phyloP scores from a whole-genome alignment of 352 stramenopile species.

The Phytophthora crassamura region DNA sequence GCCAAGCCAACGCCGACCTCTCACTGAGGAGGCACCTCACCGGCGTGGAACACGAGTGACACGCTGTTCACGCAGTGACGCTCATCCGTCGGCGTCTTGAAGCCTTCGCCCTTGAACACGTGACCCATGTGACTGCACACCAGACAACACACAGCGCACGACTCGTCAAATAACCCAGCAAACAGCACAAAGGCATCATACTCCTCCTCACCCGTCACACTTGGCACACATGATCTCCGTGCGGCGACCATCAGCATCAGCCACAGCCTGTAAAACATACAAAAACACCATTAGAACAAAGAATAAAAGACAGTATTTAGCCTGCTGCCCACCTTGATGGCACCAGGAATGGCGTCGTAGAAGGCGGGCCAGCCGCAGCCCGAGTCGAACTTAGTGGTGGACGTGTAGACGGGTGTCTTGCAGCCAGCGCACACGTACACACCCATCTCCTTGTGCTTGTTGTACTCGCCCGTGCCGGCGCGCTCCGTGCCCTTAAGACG shows the following conservation, averaged over 20 bases:
- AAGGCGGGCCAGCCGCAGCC: constrained; percentile 92
- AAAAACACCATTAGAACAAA: background rate
- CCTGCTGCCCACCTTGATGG: constrained; percentile 68
- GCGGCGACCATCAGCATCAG: constrained; percentile 73
- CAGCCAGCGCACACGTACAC: constrained; percentile 91
- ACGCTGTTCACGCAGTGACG: constrained; percentile 93
- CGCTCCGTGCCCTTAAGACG: constrained; percentile 92
- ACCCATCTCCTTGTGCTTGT: constrained; percentile 87
- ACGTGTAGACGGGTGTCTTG: constrained; percentile 89
- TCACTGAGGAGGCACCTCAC: constrained; percentile 60
- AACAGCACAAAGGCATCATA: too few relatives aligned
- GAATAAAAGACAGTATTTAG: background rate
- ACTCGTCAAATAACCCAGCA: constrained; percentile 15
- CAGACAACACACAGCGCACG: constrained; percentile 6
- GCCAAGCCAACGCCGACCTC: background rate
- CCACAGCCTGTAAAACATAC: constrained; percentile 45
- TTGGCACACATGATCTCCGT: constrained; percentile 91
- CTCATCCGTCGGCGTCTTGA: constrained; percentile 88
- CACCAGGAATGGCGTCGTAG: constrained; percentile 89
- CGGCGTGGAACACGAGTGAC: constrained; percentile 84
- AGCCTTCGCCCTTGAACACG: constrained; percentile 91
- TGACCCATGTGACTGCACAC: constrained; percentile 87
- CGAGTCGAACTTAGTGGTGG: constrained; percentile 91
- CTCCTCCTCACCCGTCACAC: constrained; percentile 83
- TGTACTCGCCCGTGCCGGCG: constrained; percentile 88